Percentiles rank a stretch among this genome's conserved stretches.
Evolutionary conservation across 345 rosid genomes (phyloP).

Genomic region (Trapa incisa): DNA sequence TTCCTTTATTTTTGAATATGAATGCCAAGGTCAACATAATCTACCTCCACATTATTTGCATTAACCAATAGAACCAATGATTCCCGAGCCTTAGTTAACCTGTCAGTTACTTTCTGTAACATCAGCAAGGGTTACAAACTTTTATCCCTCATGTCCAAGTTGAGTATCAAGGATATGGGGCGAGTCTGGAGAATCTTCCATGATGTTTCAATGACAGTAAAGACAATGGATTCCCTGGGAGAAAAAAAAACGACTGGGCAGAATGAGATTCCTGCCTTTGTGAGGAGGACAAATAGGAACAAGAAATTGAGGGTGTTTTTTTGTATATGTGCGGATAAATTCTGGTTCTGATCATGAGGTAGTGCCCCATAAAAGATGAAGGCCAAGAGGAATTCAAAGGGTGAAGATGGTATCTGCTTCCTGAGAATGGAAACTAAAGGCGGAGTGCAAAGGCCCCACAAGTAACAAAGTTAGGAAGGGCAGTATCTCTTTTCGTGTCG

Average conservation of each 20-base stretch:
- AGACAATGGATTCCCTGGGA: conserved; percentile 9
- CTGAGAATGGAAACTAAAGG: conserved; percentile 41
- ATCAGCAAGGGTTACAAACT: conserved; percentile 11
- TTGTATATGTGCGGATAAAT: conserved; percentile 45
- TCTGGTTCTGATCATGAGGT: conserved; percentile 54
- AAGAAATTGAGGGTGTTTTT: conserved; percentile 10
- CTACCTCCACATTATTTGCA: conserved; percentile 22
- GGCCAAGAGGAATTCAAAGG: conserved; percentile 35
- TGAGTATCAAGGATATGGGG: conserved; percentile 23
- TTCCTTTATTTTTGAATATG: background rate
- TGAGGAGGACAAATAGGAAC: conserved; percentile 26
- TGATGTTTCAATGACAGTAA: conserved; percentile 7
- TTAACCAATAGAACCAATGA: conserved; percentile 5
- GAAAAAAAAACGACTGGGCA: conserved; percentile 22
- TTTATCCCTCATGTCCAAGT: conserved; percentile 16
- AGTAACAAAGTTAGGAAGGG: conserved; percentile 29
- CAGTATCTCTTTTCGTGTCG: conserved; percentile 41
- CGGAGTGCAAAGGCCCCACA: conserved; percentile 26
- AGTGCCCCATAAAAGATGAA: conserved; percentile 15
- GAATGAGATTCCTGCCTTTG: conserved; percentile 82
- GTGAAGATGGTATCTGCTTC: conserved; percentile 14
- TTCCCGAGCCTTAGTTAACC: background rate
- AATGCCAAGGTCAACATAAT: conserved; percentile 40
- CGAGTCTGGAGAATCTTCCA: conserved; percentile 41
- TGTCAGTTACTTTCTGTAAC: conserved; percentile 5